Conservation (phyloP, 2,329 filamentous ascomycete species). For the Herpotrichia juniperi region DNA sequence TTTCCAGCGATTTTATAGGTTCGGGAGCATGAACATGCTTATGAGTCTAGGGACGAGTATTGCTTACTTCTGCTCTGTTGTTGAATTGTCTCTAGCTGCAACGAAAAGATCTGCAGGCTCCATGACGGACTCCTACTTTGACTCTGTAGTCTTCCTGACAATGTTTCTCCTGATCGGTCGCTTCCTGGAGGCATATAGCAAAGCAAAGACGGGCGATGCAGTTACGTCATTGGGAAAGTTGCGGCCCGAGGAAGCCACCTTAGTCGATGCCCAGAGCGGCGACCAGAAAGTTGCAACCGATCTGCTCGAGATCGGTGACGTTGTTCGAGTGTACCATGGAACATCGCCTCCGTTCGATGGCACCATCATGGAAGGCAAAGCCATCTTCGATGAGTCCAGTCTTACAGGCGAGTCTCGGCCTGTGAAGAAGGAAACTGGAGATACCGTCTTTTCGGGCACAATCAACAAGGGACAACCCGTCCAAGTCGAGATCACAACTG, state of each 20-base stretch:
- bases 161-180: slow-evolving; percentile 79
- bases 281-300: slow-evolving; percentile 64
- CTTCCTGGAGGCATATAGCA: slow-evolving; percentile 88
- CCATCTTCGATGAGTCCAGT: slow-evolving; percentile 86
- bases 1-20: slow-evolving; percentile 81
- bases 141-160: slow-evolving; percentile 90
- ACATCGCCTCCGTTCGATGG: slow-evolving; percentile 87
- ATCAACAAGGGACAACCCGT: slow-evolving; percentile 72
- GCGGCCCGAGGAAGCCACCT: slow-evolving; percentile 74
- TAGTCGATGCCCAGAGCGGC: slow-evolving; percentile 60
- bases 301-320: slow-evolving; percentile 61
- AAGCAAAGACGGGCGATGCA: slow-evolving; percentile 86
- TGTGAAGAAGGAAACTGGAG: slow-evolving; percentile 67
- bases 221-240: slow-evolving; percentile 80
- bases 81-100: slow-evolving; percentile 70
- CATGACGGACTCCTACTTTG: slow-evolving; percentile 70
- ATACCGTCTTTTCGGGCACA: slow-evolving; percentile 74
- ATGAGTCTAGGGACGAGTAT: slow-evolving; percentile 88
- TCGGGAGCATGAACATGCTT: slow-evolving; percentile 95
- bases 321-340: slow-evolving; percentile 77
- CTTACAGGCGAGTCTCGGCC: slow-evolving; percentile 79
- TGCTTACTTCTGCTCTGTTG: slow-evolving; percentile 83
- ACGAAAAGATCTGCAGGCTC: slow-evolving; percentile 43
- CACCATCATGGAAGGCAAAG: slow-evolving; percentile 59
- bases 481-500: slow-evolving; percentile 67